Conservation (phyloP, 441 rosid species). For the Pelargonium citronellum region DNA sequence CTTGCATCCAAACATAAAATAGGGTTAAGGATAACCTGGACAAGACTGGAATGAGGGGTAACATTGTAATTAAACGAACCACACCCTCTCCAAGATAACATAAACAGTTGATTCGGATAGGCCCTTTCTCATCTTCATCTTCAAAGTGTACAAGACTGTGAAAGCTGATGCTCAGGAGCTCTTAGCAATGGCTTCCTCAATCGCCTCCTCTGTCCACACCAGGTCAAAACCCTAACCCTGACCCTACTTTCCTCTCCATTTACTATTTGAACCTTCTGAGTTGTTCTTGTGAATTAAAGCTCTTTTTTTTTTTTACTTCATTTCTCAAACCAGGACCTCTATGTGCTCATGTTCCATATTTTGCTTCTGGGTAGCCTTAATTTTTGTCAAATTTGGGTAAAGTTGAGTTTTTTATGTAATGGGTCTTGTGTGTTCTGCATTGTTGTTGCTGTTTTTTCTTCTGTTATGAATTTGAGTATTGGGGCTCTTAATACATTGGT, state of each 20-base stretch:
- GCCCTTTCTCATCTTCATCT: background rate
- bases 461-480: background rate
- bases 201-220: constrained; percentile 66
- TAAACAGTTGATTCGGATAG: background rate
- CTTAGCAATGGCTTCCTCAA: constrained; percentile 56
- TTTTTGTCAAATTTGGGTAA: background rate
- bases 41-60: background rate
- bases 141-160: background rate
- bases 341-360: background rate
- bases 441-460: background rate
- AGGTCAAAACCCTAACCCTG: constrained; percentile 32
- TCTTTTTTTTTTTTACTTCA: background rate
- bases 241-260: background rate
- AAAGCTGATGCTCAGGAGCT: constrained; percentile 29
- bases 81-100: background rate
- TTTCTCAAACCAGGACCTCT: background rate
- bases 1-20: background rate
- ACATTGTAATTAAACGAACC: background rate
- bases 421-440: constrained; percentile 2
- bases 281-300: background rate
- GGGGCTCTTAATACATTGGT: background rate
- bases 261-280: background rate
- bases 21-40: background rate
- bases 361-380: constrained; percentile 10
- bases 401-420: background rate